Evolutionary conservation across 1,139 yeast genomes (phyloP).

Genomic region (Barnettozyma hawaiiensis): DNA sequence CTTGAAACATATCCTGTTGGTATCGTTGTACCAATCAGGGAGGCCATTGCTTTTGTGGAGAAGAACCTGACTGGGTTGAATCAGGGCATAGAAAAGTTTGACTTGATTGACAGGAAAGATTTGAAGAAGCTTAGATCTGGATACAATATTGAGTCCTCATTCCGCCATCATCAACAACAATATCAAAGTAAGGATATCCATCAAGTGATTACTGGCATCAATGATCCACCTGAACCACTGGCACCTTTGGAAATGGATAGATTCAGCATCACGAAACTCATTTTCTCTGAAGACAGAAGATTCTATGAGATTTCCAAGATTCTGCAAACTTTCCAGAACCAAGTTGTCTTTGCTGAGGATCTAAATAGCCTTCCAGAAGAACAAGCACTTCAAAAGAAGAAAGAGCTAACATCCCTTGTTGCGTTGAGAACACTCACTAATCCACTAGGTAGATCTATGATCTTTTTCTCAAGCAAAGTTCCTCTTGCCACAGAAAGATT

Average conservation of each 20-base stretch:
- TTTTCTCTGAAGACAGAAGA: slow-evolving; percentile 74
- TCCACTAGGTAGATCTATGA: slow-evolving; percentile 75
- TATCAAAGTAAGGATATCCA: slow-evolving; percentile 38
- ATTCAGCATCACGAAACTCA: slow-evolving; percentile 57
- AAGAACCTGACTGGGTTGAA: slow-evolving; percentile 44
- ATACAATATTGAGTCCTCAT: slow-evolving; percentile 20
- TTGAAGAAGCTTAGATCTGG: slow-evolving; percentile 36
- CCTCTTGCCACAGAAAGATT: slow-evolving; percentile 85
- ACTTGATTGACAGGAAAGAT: slow-evolving; percentile 65
- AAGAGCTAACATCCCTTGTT: slow-evolving; percentile 58
- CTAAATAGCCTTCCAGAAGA: slow-evolving; percentile 41
- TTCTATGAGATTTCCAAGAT: slow-evolving; percentile 58
- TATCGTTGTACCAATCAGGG: slow-evolving; percentile 57
- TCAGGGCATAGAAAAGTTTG: slow-evolving; percentile 34
- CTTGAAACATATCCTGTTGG: slow-evolving; percentile 75
- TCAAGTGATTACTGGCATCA: slow-evolving; percentile 41
- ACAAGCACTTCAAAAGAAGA: slow-evolving; percentile 52
- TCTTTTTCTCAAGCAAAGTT: slow-evolving; percentile 60
- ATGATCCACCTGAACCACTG: slow-evolving; percentile 43
- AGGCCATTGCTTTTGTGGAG: slow-evolving; percentile 53
- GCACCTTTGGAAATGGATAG: slow-evolving; percentile 61
- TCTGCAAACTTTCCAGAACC: slow-evolving; percentile 65
- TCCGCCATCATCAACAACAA: slow-evolving; percentile 15
- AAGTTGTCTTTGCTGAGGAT: slow-evolving; percentile 35
- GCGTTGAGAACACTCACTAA: slow-evolving; percentile 66